Base-by-base conservation (phyloP, 139 green algal species). In the Gonium pectorale region DNA sequence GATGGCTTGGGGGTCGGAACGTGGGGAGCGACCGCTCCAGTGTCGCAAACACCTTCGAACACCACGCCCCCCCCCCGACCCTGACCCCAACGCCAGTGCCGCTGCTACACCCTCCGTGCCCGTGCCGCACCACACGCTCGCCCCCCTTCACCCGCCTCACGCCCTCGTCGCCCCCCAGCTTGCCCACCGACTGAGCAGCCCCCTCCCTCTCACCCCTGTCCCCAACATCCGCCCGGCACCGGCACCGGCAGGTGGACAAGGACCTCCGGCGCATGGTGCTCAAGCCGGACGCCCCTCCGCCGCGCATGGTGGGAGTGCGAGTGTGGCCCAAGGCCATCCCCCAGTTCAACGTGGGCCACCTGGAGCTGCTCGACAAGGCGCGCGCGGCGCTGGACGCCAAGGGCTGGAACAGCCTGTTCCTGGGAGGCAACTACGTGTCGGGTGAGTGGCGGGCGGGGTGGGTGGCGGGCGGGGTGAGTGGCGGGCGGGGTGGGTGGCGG, bases 361-460 rank as follows among this genome's bases (percentile, higher is more conserved):
- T 95, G 43, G 90, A 94, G 24, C 40, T 74, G 35, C 70, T 96
- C 24, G 78, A 91, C 33, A 83, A 85, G 54, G 87, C 87, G 5
- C 80, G 83, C 33, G 27, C 37, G 38, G 90, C 90, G 1, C 67
- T 99, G 62, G 49, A 86, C 33, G 73, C 86, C 26, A 88, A 86
- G 21, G 96, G 96, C 79, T 94, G 87, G 79, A 88, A 94, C 8
- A 94, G 92, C 44, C 69, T 99, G 21, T 88, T 98, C 72, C 92
- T 99, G 44, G 97, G 97, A 24, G 97, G 97, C 70, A 99, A 99
- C 93, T 99, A 99, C 87, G 95, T 98, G 38, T 92, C 85, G n/a
- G 94, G 88, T 89, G 52, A 3, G 80, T 17, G 3, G 17, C 8
- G 15, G 37, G 0, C 2, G 27, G 1, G n/a, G 19, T 4, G 1